phyloP scores from a whole-genome alignment of 495 filamentous ascomycete genomes.

The Daldinia vernicosa region DNA sequence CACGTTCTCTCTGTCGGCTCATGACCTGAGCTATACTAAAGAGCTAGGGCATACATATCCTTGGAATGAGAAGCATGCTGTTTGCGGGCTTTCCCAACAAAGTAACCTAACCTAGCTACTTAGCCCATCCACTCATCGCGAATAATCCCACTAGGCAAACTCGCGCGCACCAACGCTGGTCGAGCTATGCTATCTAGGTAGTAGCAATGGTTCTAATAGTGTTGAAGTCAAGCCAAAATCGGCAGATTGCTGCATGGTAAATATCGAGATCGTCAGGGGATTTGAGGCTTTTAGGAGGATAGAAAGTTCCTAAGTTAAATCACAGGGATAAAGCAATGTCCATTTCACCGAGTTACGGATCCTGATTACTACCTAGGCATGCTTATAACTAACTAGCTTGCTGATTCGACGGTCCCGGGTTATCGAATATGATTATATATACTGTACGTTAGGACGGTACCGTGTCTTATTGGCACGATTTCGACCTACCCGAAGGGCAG shows the following conservation, averaged over 20 bases:
- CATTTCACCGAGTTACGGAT: conserved; percentile 33
- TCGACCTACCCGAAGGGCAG: conserved; percentile 6
- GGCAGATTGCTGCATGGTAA: conserved; percentile 29
- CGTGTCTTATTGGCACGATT: conserved; percentile 10
- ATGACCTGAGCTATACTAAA: not conserved
- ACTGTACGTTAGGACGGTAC: not conserved
- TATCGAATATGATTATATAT: conserved; percentile 1
- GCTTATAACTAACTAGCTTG: not conserved
- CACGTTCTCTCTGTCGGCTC: conserved; percentile 10
- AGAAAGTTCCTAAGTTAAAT: conserved; percentile 11
- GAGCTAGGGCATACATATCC: not conserved
- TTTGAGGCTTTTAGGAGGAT: conserved; percentile 23
- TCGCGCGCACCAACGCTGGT: conserved; percentile 3
- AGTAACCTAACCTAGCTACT: not conserved
- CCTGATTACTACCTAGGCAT: conserved; percentile 4
- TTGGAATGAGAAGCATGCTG: not conserved
- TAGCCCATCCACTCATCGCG: not conserved
- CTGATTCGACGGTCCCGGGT: not conserved
- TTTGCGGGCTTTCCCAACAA: not conserved
- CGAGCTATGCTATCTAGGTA: conserved; percentile 1
- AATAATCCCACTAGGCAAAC: conserved; percentile 2
- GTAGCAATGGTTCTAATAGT: conserved; percentile 14
- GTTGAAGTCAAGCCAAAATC: conserved; percentile 20
- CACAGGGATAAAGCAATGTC: conserved; percentile 25
- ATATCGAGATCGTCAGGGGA: conserved; percentile 46